Base-by-base conservation (phyloP, 176 grass and related monocot species). In the Puya raimondii region DNA sequence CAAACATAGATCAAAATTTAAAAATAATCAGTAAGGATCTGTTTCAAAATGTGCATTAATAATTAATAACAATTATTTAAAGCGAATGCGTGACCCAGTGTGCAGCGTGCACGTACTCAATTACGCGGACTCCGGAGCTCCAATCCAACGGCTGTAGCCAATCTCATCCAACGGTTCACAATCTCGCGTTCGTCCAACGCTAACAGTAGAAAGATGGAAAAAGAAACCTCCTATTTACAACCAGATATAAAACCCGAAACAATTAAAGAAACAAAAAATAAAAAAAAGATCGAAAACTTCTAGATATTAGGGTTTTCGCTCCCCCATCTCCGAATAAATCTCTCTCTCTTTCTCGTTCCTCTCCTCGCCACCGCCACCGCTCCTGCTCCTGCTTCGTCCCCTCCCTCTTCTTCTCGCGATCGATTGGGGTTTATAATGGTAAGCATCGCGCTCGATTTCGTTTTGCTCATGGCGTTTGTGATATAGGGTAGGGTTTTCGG, bases 291-390 rank as follows among this genome's bases (percentile, higher is more conserved):
- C 11, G 16, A 56, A 56, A 64, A 16, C 63, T 29, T 21, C 11
- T 22, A 65, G 64, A 27, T 23, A 42, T 42, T 42, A 42, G 33
- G 33, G 33, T 42, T 42, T 63, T 63, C 57, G 73, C 77, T 18
- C 61, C 70, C 56, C 79, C 22, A 16, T 76, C 69, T 76, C 69
- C 64, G 13, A 14, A 80, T 83, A 80, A 77, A 84, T 79, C 76
- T 70, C 81, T 88, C 84, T 70, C 76, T 70, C 81, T 88, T 80
- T 70, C 83, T 84, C 80, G 72, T 59, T 21, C 15, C 78, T 29
- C 21, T 47, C 52, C 1, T 15, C 47, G 47, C 27, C 47, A 4
- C 17, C 71, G 12, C 65, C 71, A 53, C 26, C 47, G 0, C n/a
- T 20, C 10, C 18, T 1, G 4, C 17, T 49, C 51, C 10, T 66